Evolutionary conservation across 169 alveolate genomes (phyloP).

Genomic region (Cryptosporidium meleagridis): DNA sequence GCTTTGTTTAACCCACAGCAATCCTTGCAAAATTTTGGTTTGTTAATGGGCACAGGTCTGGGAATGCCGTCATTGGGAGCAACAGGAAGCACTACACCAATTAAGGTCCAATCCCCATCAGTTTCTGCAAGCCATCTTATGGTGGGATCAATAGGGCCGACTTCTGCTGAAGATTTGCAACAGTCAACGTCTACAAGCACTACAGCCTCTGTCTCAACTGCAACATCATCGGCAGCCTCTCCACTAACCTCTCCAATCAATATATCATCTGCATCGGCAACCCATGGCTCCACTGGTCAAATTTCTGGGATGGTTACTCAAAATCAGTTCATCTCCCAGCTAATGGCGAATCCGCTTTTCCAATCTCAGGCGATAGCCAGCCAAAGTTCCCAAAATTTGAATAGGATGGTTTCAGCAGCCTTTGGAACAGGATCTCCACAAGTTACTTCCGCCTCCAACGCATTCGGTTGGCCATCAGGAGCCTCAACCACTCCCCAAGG

Average conservation of each 20-base stretch:
- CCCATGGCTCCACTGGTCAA: not conserved
- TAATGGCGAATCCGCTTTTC: slow-evolving; percentile 31
- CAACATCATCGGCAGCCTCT: not conserved
- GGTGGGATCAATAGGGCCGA: not conserved
- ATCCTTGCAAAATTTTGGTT: slow-evolving; percentile 31
- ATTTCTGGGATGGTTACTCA: not conserved
- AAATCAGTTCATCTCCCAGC: slow-evolving; percentile 38
- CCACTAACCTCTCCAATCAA: slow-evolving; percentile 34
- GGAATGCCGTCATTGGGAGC: not conserved
- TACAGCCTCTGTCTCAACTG: not conserved
- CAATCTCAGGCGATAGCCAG: slow-evolving; percentile 7
- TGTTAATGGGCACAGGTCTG: slow-evolving; percentile 27
- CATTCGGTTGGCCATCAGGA: slow-evolving; percentile 13
- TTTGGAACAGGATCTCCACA: slow-evolving; percentile 37
- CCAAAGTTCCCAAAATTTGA: slow-evolving; percentile 9
- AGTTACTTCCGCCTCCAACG: not conserved
- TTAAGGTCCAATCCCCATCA: slow-evolving; percentile 30
- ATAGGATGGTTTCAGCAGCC: slow-evolving; percentile 25
- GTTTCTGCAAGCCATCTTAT: slow-evolving; percentile 1
- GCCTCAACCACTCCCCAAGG: slow-evolving; percentile 1
- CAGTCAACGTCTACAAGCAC: not conserved
- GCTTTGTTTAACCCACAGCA: slow-evolving; percentile 13
- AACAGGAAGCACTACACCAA: not conserved
- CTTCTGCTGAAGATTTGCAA: not conserved
- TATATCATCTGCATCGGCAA: not conserved